Conservation (phyloP, 2,329 filamentous ascomycete genomes). For the Aspergillus clavatus region DNA sequence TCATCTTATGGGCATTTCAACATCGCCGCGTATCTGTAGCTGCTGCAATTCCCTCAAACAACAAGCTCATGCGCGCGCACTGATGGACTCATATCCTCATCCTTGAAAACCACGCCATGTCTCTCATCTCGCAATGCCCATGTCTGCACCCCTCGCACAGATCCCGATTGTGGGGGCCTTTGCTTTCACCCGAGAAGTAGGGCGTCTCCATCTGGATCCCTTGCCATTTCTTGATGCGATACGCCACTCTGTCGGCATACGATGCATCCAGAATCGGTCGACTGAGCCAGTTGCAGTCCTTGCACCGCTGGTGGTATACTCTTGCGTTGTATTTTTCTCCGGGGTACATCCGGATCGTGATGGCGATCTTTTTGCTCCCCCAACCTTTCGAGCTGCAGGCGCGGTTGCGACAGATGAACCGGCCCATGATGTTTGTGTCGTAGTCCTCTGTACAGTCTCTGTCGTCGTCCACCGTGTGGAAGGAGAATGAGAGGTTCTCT, state of each 20-base stretch:
- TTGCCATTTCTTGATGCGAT: slow-evolving; percentile 42
- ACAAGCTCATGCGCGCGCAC: too few species aligned
- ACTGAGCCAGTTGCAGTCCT: slow-evolving; percentile 31
- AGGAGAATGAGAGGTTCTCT: slow-evolving; percentile 13
- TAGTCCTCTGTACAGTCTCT: slow-evolving; percentile 8
- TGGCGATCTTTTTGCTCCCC: slow-evolving; percentile 34
- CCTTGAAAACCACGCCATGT: too few species aligned
- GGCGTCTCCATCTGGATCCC: slow-evolving; percentile 27
- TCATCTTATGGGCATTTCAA: too few species aligned
- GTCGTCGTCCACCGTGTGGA: slow-evolving; percentile 11
- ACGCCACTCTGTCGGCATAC: slow-evolving; percentile 42
- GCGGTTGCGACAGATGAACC: slow-evolving; percentile 12
- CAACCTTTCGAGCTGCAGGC: slow-evolving; percentile 10
- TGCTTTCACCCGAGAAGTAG: slow-evolving; percentile 10
- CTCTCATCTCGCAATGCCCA: too few species aligned
- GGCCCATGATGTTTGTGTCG: slow-evolving; percentile 36
- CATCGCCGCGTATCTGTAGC: too few species aligned
- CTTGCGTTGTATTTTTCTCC: slow-evolving; percentile 39
- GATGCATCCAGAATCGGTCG: slow-evolving; percentile 33
- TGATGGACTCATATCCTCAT: too few species aligned
- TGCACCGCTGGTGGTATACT: slow-evolving; percentile 44
- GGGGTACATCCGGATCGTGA: slow-evolving; percentile 41
- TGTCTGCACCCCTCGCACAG: slow-evolving; percentile 33
- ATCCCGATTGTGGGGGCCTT: slow-evolving; percentile 22
- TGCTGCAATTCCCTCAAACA: too few species aligned